Base-by-base conservation (phyloP, 148 eudicot genomes). In the Hydrangea macrophylla region DNA sequence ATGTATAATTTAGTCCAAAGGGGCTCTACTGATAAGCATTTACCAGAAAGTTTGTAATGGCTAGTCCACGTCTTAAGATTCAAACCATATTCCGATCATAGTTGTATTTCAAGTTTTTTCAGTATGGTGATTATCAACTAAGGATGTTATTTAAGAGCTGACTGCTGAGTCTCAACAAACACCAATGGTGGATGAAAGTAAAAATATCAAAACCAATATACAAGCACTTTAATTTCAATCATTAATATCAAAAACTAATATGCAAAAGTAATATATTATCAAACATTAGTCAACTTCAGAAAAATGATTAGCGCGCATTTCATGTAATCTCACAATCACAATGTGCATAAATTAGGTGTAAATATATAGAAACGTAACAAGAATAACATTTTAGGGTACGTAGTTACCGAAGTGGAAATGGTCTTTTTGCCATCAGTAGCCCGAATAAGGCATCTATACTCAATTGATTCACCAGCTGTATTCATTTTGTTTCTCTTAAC, bases 391-490 rank as follows among this genome's bases (percentile, higher is more conserved):
- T 28, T 9, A 65, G 18, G n/a, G n/a, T n/a, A n/a, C n/a, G n/a
- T n/a, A 66, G 36, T 61, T 87, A 93, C 98, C 82, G 92, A 73
- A 13, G 98, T 86, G 1, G 98, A 80, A 60, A 93, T 90, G 10
- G 70, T 93, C 73, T 90, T 93, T 55, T 93, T 93, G 36, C 92
- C 98, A 83, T 90, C 88, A 58, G 95, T 90, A 64, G 98, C 98
- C 50, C 98, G 88, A 67, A 93, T 61, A 44, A 93, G 89, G 78
- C 98, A 93, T 51, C 83, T 82, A 72, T 78, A 85, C 51, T 93
- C 98, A 26, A 90, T 74, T 7, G 82, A 75, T 60, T 84, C 77
- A 33, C 85, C 92, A 55, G 85, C 81, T 15, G 92, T 32, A 62
- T 39, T 61, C 92, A 93, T 62, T 69, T 90, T 93, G 65, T 93